A percentile compares a stretch with the other conserved stretches of the same genome.
phyloP scores from a whole-genome alignment of 352 stramenopile species.

The Globisporangium parvum region DNA sequence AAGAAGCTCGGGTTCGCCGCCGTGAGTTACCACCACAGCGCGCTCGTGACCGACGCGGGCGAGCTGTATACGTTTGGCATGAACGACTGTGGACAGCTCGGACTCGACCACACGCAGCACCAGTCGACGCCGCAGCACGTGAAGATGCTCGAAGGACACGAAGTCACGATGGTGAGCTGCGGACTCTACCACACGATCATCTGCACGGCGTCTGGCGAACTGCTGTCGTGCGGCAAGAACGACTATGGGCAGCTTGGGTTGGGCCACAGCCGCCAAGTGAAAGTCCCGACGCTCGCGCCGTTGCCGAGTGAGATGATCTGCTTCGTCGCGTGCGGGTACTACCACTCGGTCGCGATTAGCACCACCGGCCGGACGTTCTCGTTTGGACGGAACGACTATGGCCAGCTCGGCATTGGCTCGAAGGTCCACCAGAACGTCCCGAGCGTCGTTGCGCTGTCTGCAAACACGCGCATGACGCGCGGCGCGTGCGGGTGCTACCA shows the following conservation, averaged over 20 bases:
- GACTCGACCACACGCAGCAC: constrained; percentile 76
- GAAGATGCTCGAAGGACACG: constrained; percentile 58
- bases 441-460: constrained; percentile 60
- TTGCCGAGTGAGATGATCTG: constrained; percentile 68
- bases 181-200: constrained; percentile 84
- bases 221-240: constrained; percentile 84
- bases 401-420: constrained; percentile 77
- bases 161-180: constrained; percentile 75
- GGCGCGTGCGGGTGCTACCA: constrained; percentile 85
- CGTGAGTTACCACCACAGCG: constrained; percentile 85
- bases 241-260: constrained; percentile 84
- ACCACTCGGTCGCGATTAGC: constrained; percentile 75
- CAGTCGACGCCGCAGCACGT: constrained; percentile 69
- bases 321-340: constrained; percentile 85
- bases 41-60: constrained; percentile 60
- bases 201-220: constrained; percentile 55
- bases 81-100: constrained; percentile 86
- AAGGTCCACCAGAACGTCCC: constrained; percentile 81
- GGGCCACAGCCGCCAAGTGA: constrained; percentile 73
- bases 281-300: constrained; percentile 46
- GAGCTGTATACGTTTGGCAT: constrained; percentile 87
- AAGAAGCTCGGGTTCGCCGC: constrained; percentile 77
- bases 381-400: constrained; percentile 86
- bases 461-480: constrained; percentile 62
- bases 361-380: constrained; percentile 59